These are phyloP conservation scores for Fusarium continuum DNA, from an alignment of 2,329 filamentous ascomycete genomes.

Conservation along the genomic window DNA sequence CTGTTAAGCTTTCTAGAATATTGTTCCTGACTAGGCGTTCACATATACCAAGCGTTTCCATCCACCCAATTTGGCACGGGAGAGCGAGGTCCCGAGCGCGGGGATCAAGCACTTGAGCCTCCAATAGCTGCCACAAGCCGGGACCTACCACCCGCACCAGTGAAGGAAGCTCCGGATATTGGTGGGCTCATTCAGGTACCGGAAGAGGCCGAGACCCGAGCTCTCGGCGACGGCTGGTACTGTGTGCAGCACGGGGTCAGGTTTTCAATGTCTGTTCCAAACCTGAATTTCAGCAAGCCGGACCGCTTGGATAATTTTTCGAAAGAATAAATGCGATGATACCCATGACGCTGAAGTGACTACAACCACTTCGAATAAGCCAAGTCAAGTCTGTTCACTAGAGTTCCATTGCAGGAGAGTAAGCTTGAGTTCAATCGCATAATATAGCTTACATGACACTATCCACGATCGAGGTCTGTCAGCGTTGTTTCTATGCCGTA, in stretches of 20 bases:
- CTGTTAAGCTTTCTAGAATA: not conserved
- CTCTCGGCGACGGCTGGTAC: slow-evolving; percentile 15
- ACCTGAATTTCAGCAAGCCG: slow-evolving; percentile 34
- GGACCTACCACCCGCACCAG: no score
- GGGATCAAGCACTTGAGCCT: no score
- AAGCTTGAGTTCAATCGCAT: not conserved
- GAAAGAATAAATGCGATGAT: slow-evolving; percentile 17
- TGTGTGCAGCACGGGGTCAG: slow-evolving; percentile 18
- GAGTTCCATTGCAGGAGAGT: not conserved
- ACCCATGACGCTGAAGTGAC: slow-evolving; percentile 32
- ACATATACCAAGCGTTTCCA: slow-evolving; percentile 20
- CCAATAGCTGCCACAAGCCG: no score
- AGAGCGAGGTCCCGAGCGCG: slow-evolving; percentile 19
- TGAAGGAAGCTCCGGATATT: slow-evolving; percentile 18
- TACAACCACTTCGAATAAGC: slow-evolving; percentile 32
- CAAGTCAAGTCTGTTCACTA: slow-evolving; percentile 4
- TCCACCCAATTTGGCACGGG: slow-evolving; percentile 24
- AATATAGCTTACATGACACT: slow-evolving; percentile 25
- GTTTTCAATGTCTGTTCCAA: slow-evolving; percentile 27
- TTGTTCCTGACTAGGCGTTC: not conserved
- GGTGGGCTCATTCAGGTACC: slow-evolving; percentile 26
- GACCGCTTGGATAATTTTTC: slow-evolving; percentile 11
- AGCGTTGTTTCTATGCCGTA: slow-evolving; percentile 24
- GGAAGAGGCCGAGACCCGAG: slow-evolving; percentile 27
- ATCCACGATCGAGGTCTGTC: slow-evolving; percentile 31